A percentile compares a stretch with the other conserved stretches of the same genome.
Evolutionary conservation across 176 grass and related monocot genomes (phyloP).

Genomic region (Eleusine coracana): DNA sequence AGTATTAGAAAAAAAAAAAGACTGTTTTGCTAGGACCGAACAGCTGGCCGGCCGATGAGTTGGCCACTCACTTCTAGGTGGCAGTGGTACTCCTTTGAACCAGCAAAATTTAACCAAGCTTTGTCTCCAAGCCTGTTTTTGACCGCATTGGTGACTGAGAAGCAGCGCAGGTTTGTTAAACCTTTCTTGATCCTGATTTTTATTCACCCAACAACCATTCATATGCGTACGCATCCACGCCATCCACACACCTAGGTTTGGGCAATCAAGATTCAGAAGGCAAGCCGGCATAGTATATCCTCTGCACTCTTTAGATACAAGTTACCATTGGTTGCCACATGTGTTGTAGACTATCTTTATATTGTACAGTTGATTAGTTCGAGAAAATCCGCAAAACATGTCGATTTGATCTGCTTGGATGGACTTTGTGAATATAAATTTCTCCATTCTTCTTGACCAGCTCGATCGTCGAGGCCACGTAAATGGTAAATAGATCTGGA

Average conservation of each 20-base stretch:
- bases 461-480: constrained; percentile 24
- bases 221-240: not conserved
- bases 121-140: constrained; percentile 69
- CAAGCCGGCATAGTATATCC: constrained; percentile 41
- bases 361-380: constrained; percentile 42
- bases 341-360: constrained; percentile 44
- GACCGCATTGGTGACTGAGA: constrained; percentile 74
- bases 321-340: constrained; percentile 28
- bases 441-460: constrained; percentile 38
- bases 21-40: constrained; percentile 31
- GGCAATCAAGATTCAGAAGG: constrained; percentile 46
- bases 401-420: constrained; percentile 33
- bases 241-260: constrained; percentile 12
- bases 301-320: constrained; percentile 29
- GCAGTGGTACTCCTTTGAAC: constrained; percentile 48
- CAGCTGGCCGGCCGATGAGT: constrained; percentile 47
- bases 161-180: constrained; percentile 37
- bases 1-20: not conserved
- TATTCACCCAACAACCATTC: constrained; percentile 40
- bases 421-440: constrained; percentile 12
- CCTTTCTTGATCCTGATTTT: constrained; percentile 40
- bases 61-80: constrained; percentile 55
- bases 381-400: constrained; percentile 32
- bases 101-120: constrained; percentile 58
- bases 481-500: constrained; percentile 20